These are phyloP conservation scores for Russula dissimulans DNA, from an alignment of 768 basidiomycete species.

Conservation along the genomic window DNA sequence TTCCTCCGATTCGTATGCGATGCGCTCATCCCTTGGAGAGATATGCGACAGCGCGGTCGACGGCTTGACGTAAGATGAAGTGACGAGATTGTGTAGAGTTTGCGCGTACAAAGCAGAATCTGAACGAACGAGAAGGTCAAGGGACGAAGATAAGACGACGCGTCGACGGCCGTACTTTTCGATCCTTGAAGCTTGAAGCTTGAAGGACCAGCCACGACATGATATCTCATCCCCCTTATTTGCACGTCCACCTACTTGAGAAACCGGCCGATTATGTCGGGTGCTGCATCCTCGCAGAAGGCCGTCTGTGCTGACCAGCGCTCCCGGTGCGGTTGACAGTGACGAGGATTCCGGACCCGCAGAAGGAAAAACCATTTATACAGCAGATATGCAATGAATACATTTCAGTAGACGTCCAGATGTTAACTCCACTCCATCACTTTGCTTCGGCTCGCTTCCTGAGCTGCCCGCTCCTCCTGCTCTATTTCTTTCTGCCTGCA, in stretches of 20 bases:
- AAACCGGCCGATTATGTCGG: not conserved
- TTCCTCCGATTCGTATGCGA: constrained; percentile 74
- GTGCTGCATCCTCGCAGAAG: not conserved
- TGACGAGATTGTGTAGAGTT: constrained; percentile 61
- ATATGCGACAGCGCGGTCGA: constrained; percentile 69
- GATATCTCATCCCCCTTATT: constrained; percentile 43
- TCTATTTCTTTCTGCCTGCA: too few relatives aligned
- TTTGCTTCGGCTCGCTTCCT: too few relatives aligned
- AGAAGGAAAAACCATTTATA: too few relatives aligned
- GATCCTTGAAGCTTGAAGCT: too few relatives aligned
- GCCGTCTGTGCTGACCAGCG: too few relatives aligned
- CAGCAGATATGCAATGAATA: too few relatives aligned
- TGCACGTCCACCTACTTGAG: not conserved
- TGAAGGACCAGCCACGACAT: constrained; percentile 39
- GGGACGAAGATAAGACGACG: not conserved
- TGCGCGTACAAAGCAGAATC: constrained; percentile 44
- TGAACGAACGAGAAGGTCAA: constrained; percentile 20
- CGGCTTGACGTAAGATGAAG: constrained; percentile 64
- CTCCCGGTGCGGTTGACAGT: too few relatives aligned
- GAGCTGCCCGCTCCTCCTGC: too few relatives aligned
- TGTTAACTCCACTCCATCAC: too few relatives aligned
- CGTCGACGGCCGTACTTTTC: constrained; percentile 39
- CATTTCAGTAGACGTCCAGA: too few relatives aligned
- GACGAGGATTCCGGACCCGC: too few relatives aligned
- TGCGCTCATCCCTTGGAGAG: constrained; percentile 72